Conservation (phyloP, 2,329 filamentous ascomycete genomes). For the Aspergillus sp. region DNA sequence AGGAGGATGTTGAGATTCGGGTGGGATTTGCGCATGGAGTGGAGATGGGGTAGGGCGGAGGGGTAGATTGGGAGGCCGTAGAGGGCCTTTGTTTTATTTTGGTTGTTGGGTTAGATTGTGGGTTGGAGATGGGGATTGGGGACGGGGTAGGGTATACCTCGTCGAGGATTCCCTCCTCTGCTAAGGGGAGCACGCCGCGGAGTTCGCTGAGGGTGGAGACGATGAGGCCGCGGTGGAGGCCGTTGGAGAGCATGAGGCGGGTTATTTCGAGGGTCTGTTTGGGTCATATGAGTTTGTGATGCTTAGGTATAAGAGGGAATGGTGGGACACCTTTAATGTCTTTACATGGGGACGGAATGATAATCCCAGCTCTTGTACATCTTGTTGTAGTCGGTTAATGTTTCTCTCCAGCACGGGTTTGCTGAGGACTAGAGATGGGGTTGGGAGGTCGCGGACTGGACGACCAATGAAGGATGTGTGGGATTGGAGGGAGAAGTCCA, state of each 20-base stretch:
- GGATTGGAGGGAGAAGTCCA: conserved; percentile 35
- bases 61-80: conserved; percentile 47
- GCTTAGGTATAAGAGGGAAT: too few relatives aligned
- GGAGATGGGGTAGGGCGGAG: conserved; percentile 34
- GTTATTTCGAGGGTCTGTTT: conserved; percentile 34
- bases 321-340: conserved; percentile 43
- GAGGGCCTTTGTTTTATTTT: conserved; percentile 28
- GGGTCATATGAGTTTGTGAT: background rate
- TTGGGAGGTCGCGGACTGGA: conserved; percentile 38
- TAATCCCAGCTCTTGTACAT: conserved; percentile 44
- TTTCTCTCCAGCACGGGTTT: conserved; percentile 43
- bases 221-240: conserved; percentile 42
- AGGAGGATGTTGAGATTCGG: conserved; percentile 34
- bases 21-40: conserved; percentile 25
- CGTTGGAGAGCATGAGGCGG: conserved; percentile 45
- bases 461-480: conserved; percentile 41
- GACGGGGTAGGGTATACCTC: conserved; percentile 33
- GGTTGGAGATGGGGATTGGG: background rate
- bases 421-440: conserved; percentile 44
- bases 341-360: conserved; percentile 49
- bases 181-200: conserved; percentile 42
- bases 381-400: conserved; percentile 37
- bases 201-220: conserved; percentile 48
- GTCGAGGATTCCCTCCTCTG: conserved; percentile 43
- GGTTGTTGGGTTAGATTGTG: background rate